Evolutionary conservation across 495 filamentous ascomycete species (phyloP).

Genomic region (Penicillium tannophilum): DNA sequence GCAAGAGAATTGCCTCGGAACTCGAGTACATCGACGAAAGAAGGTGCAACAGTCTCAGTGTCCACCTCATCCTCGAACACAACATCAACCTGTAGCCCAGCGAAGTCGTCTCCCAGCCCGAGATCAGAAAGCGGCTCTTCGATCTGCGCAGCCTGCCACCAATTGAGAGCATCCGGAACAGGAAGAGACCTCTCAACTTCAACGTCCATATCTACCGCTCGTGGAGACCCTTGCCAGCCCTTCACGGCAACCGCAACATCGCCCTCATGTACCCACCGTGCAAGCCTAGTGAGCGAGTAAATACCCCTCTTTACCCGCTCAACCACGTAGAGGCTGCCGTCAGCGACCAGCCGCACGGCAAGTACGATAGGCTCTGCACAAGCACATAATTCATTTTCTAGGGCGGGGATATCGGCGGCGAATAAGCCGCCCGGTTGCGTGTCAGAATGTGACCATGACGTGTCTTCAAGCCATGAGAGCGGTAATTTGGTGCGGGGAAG

Average conservation of each 20-base stretch:
- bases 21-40: constrained; percentile 29
- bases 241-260: constrained; percentile 37
- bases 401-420: constrained; percentile 60
- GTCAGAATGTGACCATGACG: constrained; percentile 53
- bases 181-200: constrained; percentile 31
- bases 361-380: constrained; percentile 52
- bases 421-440: constrained; percentile 56
- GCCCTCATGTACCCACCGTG: constrained; percentile 57
- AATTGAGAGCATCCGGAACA: constrained; percentile 23
- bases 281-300: constrained; percentile 73
- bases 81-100: constrained; percentile 36
- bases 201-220: constrained; percentile 38
- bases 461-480: constrained; percentile 61
- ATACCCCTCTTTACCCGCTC: constrained; percentile 68
- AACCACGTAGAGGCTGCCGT: constrained; percentile 65
- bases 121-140: constrained; percentile 34
- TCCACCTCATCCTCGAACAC: constrained; percentile 29
- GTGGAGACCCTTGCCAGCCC: constrained; percentile 37
- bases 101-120: constrained; percentile 23
- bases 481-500: constrained; percentile 62
- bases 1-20: constrained; percentile 24
- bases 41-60: constrained; percentile 9
- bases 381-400: constrained; percentile 55
- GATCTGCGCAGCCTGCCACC: constrained; percentile 45
- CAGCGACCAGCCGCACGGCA: constrained; percentile 62